Evolutionary conservation across 495 filamentous ascomycete species (phyloP).

Genomic region (Hyaloscypha hepaticicola): DNA sequence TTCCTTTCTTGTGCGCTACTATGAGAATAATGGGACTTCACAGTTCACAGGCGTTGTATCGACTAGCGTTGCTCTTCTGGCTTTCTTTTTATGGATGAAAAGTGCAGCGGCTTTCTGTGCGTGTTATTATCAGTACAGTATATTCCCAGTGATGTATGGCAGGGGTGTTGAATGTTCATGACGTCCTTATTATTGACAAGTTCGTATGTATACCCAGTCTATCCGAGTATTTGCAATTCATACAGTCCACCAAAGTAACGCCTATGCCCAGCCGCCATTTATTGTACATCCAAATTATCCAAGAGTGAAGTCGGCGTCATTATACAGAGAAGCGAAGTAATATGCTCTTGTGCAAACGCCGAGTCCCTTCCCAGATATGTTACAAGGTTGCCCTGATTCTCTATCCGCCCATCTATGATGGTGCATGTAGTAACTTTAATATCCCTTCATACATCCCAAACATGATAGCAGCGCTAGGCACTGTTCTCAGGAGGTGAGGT

Average conservation of each 20-base stretch:
- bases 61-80: constrained; percentile 17
- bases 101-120: constrained; percentile 17
- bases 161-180: not conserved
- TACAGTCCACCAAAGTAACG: constrained; percentile 1
- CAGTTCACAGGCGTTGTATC: constrained; percentile 7
- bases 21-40: constrained; percentile 4
- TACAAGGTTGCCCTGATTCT: constrained; percentile 20
- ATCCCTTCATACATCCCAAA: constrained; percentile 90
- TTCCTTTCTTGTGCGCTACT: constrained; percentile 11
- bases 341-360: constrained; percentile 23
- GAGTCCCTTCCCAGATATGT: not conserved
- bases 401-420: constrained; percentile 14
- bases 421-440: constrained; percentile 44
- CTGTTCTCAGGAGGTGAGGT: constrained; percentile 81
- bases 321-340: constrained; percentile 16
- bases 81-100: constrained; percentile 14
- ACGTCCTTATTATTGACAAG: constrained; percentile 6
- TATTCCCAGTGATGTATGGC: not conserved
- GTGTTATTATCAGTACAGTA: constrained; percentile 9
- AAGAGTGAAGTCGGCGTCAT: constrained; percentile 16
- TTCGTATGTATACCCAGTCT: constrained; percentile 8
- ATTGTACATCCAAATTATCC: constrained; percentile 5
- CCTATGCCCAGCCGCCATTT: not conserved
- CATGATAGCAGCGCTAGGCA: constrained; percentile 87
- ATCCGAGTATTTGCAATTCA: not conserved